phyloP scores from a whole-genome alignment of 2,329 filamentous ascomycete genomes.

The Immersiporthe knoxdaviesiana region DNA sequence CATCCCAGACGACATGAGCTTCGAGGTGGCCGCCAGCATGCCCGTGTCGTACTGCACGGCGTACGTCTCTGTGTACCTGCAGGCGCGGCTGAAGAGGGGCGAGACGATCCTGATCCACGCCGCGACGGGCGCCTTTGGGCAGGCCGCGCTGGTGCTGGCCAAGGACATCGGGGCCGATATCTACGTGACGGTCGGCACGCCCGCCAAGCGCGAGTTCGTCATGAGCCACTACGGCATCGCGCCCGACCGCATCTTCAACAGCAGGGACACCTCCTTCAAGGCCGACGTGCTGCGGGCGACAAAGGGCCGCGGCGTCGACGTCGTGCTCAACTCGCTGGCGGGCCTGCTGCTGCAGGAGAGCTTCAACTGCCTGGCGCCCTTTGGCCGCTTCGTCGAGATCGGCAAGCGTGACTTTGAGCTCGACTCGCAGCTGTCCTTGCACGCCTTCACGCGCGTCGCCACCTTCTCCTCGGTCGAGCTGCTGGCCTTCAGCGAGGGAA shows the following conservation, averaged over 20 bases:
- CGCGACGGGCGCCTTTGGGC: constrained; percentile 30
- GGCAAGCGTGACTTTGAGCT: constrained; percentile 39
- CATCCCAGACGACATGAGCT: constrained; percentile 28
- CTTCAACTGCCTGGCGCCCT: constrained; percentile 40
- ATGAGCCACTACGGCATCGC: constrained; percentile 37
- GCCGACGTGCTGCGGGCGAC: constrained; percentile 32
- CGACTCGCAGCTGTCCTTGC: constrained; percentile 43
- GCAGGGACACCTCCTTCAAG: constrained; percentile 37
- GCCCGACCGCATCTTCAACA: constrained; percentile 37
- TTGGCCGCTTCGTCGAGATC: constrained; percentile 42
- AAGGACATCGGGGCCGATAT: constrained; percentile 34
- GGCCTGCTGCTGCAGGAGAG: constrained; percentile 37
- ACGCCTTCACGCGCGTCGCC: constrained; percentile 20
- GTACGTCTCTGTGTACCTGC: constrained; percentile 34
- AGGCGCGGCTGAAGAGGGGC: constrained; percentile 31
- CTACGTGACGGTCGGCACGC: constrained; percentile 38
- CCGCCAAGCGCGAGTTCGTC: constrained; percentile 37
- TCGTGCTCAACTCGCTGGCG: constrained; percentile 39
- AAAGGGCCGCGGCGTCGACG: constrained; percentile 30
- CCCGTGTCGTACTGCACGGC: constrained; percentile 36
- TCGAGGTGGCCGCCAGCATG: constrained; percentile 30
- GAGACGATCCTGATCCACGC: constrained; percentile 36
- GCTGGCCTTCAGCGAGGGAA: constrained; percentile 11
- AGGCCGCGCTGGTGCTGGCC: constrained; percentile 26
- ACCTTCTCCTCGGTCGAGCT: constrained; percentile 40